Evolutionary conservation across 2,329 filamentous ascomycete species (phyloP).

Genomic region (Botryosphaeria agaves): DNA sequence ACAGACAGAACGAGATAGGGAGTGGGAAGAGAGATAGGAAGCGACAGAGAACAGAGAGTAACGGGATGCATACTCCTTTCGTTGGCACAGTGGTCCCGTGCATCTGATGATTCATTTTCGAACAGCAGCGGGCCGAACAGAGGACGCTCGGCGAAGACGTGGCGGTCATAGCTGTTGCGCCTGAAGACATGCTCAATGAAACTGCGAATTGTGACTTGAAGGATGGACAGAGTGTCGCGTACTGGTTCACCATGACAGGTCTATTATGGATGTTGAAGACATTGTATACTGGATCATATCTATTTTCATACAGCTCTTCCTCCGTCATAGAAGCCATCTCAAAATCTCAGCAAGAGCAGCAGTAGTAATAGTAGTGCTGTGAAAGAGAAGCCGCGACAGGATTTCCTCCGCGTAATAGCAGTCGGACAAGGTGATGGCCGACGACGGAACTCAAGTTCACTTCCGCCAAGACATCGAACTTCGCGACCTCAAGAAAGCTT

Average conservation of each 20-base stretch:
- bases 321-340: no score
- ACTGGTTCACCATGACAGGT: constrained; percentile 33
- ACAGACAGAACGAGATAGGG: neutral
- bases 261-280: constrained; percentile 27
- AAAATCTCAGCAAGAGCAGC: no score
- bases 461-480: no score
- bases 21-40: constrained; percentile 18
- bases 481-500: no score
- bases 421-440: no score
- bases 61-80: constrained; percentile 39
- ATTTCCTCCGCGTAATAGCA: no score
- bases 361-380: no score
- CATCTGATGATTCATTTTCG: constrained; percentile 57
- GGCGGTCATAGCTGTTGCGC: constrained; percentile 22
- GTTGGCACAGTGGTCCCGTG: constrained; percentile 63
- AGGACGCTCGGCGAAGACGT: constrained; percentile 42
- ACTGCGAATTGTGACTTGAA: neutral
- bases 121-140: constrained; percentile 52
- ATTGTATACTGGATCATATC: constrained; percentile 36
- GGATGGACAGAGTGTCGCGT: constrained; percentile 7
- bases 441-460: no score
- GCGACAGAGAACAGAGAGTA: neutral
- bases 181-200: constrained; percentile 8
- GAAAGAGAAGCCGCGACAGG: no score
- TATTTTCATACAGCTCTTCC: no score